These are phyloP conservation scores for Xylaria sp. DNA, from an alignment of 2,329 filamentous ascomycete genomes.

Conservation along the genomic window DNA sequence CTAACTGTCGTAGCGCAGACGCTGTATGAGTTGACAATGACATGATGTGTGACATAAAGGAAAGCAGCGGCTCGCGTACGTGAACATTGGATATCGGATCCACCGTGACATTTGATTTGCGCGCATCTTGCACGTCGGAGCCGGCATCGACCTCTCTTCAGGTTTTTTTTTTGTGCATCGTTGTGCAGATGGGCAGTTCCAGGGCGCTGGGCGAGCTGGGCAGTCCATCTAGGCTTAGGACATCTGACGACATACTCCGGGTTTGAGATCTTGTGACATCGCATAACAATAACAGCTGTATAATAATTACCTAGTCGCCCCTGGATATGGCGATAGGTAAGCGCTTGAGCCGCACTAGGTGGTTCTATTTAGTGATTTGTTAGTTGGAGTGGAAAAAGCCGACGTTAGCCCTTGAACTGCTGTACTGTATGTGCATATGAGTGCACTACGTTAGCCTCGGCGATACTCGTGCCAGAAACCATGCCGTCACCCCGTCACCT, in stretches of 20 bases:
- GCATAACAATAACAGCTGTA: background rate
- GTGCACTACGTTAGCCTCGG: too few species aligned
- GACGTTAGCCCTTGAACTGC: slow-evolving; percentile 17
- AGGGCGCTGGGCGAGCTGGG: background rate
- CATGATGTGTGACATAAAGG: slow-evolving; percentile 1
- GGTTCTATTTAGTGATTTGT: too few species aligned
- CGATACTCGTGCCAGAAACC: too few species aligned
- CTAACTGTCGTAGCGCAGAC: background rate
- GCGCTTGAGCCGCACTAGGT: background rate
- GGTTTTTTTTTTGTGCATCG: background rate
- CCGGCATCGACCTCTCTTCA: too few species aligned
- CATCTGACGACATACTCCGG: slow-evolving; percentile 13
- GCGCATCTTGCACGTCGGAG: background rate
- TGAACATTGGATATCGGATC: too few species aligned
- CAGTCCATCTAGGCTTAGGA: background rate
- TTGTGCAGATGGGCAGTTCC: background rate
- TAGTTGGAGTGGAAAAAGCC: too few species aligned
- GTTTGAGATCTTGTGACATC: background rate
- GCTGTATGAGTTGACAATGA: slow-evolving; percentile 6
- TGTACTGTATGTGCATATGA: background rate
- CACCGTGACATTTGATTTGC: background rate
- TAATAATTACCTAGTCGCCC: background rate
- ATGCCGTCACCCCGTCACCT: background rate
- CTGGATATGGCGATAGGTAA: background rate
- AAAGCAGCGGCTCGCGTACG: too few species aligned